Evolutionary conservation across 768 basidiomycete genomes (phyloP).

Genomic region (Scleroderma bovista): DNA sequence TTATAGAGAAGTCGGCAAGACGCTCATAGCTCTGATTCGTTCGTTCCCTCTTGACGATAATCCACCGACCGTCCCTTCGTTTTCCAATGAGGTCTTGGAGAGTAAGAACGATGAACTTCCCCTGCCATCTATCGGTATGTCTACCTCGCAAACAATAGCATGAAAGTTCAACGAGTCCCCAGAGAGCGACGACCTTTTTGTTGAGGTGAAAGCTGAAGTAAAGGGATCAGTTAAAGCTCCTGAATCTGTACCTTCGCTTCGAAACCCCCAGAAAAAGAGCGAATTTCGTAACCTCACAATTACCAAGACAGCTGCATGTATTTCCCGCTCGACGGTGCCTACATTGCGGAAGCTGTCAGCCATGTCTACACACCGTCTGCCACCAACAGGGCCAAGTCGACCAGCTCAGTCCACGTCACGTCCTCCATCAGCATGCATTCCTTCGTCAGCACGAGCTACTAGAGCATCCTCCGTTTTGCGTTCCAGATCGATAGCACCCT

Average conservation of each 20-base stretch:
- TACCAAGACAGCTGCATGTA: not conserved
- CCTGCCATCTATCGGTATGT: conserved; percentile 21
- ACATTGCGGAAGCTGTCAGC: conserved; percentile 9
- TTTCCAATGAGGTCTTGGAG: conserved; percentile 16
- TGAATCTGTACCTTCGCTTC: not conserved
- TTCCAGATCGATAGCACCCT: conserved; percentile 3
- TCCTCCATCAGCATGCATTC: conserved; percentile 2
- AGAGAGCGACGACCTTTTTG: conserved; percentile 26
- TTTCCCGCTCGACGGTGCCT: not conserved
- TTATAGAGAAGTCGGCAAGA: conserved; percentile 37
- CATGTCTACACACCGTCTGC: conserved; percentile 5
- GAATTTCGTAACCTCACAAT: not conserved
- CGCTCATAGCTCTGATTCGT: conserved; percentile 32
- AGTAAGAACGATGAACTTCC: conserved; percentile 6
- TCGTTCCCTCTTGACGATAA: conserved; percentile 32
- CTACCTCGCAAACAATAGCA: not conserved
- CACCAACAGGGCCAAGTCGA: not conserved
- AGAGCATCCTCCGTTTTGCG: conserved; percentile 12
- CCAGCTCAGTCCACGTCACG: conserved; percentile 5
- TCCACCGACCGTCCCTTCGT: conserved; percentile 11
- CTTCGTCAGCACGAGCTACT: conserved; percentile 15
- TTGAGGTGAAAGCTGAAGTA: conserved; percentile 6
- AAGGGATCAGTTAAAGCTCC: conserved; percentile 1
- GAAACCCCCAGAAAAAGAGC: not conserved
- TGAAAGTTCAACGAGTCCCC: not conserved